Evolutionary conservation across 495 filamentous ascomycete species (phyloP).

Genomic region (Penicillium longicatenatum): DNA sequence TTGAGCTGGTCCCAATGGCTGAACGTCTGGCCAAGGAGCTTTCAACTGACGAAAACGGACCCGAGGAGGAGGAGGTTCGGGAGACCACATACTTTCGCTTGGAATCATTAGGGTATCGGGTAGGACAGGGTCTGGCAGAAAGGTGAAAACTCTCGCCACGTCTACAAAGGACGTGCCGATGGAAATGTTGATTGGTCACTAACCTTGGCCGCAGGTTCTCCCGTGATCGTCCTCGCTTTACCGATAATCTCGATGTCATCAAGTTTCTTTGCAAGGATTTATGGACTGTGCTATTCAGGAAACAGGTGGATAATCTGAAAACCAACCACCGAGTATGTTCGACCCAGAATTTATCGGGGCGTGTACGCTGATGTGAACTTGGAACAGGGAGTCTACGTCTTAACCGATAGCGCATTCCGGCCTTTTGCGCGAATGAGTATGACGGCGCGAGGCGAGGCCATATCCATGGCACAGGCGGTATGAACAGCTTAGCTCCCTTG

Average conservation of each 20-base stretch:
- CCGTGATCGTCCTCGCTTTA: slow-evolving; percentile 81
- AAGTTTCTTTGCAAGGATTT: slow-evolving; percentile 99
- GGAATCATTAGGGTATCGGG: slow-evolving; percentile 86
- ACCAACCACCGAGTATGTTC: slow-evolving; percentile 84
- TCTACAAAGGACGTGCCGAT: no score
- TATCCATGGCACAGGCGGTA: slow-evolving; percentile 80
- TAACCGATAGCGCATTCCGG: slow-evolving; percentile 91
- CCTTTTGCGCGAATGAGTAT: slow-evolving; percentile 87
- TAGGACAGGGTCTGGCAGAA: slow-evolving; percentile 91
- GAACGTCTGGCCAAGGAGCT: slow-evolving; percentile 65
- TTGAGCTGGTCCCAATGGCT: slow-evolving; percentile 94
- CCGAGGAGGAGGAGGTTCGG: slow-evolving; percentile 76
- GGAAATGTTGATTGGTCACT: background rate
- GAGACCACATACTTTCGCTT: slow-evolving; percentile 83
- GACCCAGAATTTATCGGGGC: background rate
- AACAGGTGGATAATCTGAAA: slow-evolving; percentile 97
- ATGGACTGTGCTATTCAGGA: slow-evolving; percentile 90
- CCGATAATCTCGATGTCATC: slow-evolving; percentile 85
- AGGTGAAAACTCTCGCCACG: slow-evolving; percentile 54
- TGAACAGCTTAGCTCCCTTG: slow-evolving; percentile 30
- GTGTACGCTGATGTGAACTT: slow-evolving; percentile 9
- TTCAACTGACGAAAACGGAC: slow-evolving; percentile 29
- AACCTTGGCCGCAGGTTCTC: slow-evolving; percentile 65
- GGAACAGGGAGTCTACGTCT: slow-evolving; percentile 83
- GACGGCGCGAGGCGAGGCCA: slow-evolving; percentile 67